phyloP scores from a whole-genome alignment of 2,329 filamentous ascomycete genomes.

The Colletotrichum sp. region DNA sequence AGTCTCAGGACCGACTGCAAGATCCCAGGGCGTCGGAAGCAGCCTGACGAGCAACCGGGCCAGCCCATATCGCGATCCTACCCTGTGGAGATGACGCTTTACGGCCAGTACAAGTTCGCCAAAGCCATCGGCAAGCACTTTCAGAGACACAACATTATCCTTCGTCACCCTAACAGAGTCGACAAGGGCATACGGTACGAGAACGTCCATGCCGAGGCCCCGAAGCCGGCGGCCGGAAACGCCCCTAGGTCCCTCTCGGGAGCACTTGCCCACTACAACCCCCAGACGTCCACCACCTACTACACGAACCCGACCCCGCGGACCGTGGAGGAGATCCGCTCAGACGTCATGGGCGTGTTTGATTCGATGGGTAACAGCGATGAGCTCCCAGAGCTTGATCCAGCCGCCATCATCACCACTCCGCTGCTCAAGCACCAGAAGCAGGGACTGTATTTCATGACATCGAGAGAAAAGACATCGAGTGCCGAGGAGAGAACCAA shows the following conservation, averaged over 20 bases:
- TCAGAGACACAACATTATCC: slow-evolving; percentile 67
- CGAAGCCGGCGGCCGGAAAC: slow-evolving; percentile 41
- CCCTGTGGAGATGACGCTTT: slow-evolving; percentile 76
- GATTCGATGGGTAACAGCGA: slow-evolving; percentile 81
- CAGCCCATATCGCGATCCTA: slow-evolving; percentile 65
- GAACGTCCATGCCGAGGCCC: slow-evolving; percentile 72
- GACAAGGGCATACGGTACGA: slow-evolving; percentile 72
- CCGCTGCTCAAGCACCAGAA: slow-evolving; percentile 84
- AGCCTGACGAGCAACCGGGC: slow-evolving; percentile 68
- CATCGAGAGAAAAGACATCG: slow-evolving; percentile 69
- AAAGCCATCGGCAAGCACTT: slow-evolving; percentile 72
- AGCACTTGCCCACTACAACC: slow-evolving; percentile 12
- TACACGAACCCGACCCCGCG: slow-evolving; percentile 47
- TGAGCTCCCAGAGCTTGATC: slow-evolving; percentile 75
- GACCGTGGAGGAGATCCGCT: slow-evolving; percentile 84
- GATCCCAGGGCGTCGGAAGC: slow-evolving; percentile 70
- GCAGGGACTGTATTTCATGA: slow-evolving; percentile 89
- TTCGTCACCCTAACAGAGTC: slow-evolving; percentile 55
- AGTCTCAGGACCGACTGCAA: slow-evolving; percentile 75
- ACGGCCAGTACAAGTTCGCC: slow-evolving; percentile 73
- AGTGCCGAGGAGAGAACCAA: slow-evolving; percentile 64
- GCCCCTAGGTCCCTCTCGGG: slow-evolving; percentile 27
- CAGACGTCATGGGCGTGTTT: slow-evolving; percentile 86
- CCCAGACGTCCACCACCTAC: slow-evolving; percentile 11
- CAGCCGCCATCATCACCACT: slow-evolving; percentile 65